Evolutionary conservation across 73 alveolate species (phyloP), one percentile per base, ranked within the genome.

Genomic region (Tetrahymena borealis): DNA sequence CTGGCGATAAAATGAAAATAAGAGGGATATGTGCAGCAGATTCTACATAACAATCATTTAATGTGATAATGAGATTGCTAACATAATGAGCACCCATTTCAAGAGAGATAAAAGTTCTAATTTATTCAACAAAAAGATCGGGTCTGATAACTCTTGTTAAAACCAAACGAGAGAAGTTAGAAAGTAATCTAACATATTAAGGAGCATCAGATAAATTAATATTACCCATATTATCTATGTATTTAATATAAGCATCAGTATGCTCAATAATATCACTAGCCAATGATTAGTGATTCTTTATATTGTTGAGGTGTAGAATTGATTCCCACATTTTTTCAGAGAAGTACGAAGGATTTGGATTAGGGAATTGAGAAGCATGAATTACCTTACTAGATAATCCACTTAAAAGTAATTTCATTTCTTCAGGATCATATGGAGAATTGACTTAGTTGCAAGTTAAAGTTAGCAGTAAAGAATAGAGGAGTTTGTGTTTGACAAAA

Each of bases 51-150:
- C 98, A 94, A 43, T 94, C 94, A 78, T 96, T 98, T 91, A 99
- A 91, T 78, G 97, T 98, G 85, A 99, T 98, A 20, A 98, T 96
- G 31, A 99, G 99, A 31, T 99, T 99, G 60, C 96, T 97, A 4
- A 98, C 98, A 91, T 96, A 99, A 91, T 96, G 94, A 60, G 97
- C 95, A n/a, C 99, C 99, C n/a, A 98, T 43, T 91, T 97, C 95
- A 78, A 91, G 96, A 42, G 96, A 95, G 16, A 98, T 96, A 93
- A 97, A 98, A 85, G 95, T 96, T 93, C 95, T 95, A 91, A 98
- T 96, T n/a, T 99, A 96, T 90, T 96, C 95, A 11, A 96, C 96
- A 90, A 98, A 94, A 78, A 95, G 94, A 93, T 98, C 98, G 13
- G 99, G 99, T 43, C 99, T 96, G 24, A 97, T 91, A 93, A 96